Evolutionary conservation across 106 monocot genomes (phyloP), one percentile per base, ranked within the genome.

Genomic region (Allium cepa): DNA sequence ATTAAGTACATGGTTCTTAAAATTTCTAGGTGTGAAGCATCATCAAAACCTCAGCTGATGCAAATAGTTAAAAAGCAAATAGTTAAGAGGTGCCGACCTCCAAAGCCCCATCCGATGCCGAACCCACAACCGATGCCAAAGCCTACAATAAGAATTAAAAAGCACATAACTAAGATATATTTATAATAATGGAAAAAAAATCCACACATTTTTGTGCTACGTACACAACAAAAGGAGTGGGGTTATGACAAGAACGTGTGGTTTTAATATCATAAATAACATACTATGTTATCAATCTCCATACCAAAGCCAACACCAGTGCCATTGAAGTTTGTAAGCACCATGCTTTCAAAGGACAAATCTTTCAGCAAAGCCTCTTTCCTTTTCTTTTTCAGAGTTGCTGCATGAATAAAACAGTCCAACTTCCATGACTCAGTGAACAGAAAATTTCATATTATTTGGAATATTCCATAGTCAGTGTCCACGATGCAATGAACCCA

Each of bases 31-130:
- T 22, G 22, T 22, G 22, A 22, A 22, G 22, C 22, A 22, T 22
- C 22, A 22, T 22, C 22, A 22, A 22, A 22, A 22, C 22, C 22
- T 22, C 22, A 22, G 22, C 22, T 22, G 22, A 22, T 22, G 22
- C 22, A 22, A 22, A 22, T 22, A 22, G 22, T 22, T 22, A 22
- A 22, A 36, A 36, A 1, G 3, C 36, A 59, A 59, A 59, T 18
- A 13, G 47, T 47, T 6, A 49, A 7, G 53, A 71, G 48, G 26
- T 10, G 72, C 71, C 45, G 16, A 84, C 93, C 93, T 79, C 88
- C 93, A 70, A 93, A 93, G 0, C 93, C 93, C 88, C 88, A 89
- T 63, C 88, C 93, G 57, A 88, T 72, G 74, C 88, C 93, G 73
- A 89, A 93, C 26, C 93, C 88, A 55, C 88, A 89, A 13, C 93